phyloP scores from a whole-genome alignment of 805 yeast genomes.

The Candida germanica region DNA sequence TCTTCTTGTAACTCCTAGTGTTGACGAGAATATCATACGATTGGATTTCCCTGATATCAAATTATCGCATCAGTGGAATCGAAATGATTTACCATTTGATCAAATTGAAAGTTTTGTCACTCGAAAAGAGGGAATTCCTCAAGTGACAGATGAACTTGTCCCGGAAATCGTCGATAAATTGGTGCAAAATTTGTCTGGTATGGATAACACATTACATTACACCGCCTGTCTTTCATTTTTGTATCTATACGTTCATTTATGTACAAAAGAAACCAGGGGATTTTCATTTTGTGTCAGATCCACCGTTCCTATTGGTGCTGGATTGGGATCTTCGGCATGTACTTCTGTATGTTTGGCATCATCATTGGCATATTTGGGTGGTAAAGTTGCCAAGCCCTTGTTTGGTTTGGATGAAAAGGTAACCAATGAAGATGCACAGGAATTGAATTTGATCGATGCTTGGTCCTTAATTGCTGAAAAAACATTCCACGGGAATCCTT shows the following conservation, averaged over 20 bases:
- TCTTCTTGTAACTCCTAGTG: slow-evolving; percentile 55
- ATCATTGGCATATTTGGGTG: slow-evolving; percentile 63
- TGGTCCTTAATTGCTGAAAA: slow-evolving; percentile 95
- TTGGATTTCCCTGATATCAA: slow-evolving; percentile 84
- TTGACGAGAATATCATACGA: slow-evolving; percentile 40
- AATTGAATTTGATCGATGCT: slow-evolving; percentile 62
- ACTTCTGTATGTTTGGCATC: slow-evolving; percentile 80
- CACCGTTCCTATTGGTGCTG: slow-evolving; percentile 93
- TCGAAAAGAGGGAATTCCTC: slow-evolving; percentile 21
- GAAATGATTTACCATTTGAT: slow-evolving; percentile 60
- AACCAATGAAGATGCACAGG: slow-evolving; percentile 30
- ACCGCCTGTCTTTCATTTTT: slow-evolving; percentile 81
- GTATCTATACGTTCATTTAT: slow-evolving; percentile 65
- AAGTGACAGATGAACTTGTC: slow-evolving; percentile 51
- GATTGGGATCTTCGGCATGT: slow-evolving; percentile 92
- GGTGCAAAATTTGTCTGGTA: slow-evolving; percentile 39
- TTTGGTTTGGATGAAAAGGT: slow-evolving; percentile 30
- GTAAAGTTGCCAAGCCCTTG: slow-evolving; percentile 44
- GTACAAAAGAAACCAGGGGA: slow-evolving; percentile 47
- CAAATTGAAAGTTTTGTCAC: slow-evolving; percentile 20
- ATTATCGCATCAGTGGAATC: slow-evolving; percentile 62
- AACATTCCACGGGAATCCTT: slow-evolving; percentile 94
- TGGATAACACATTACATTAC: slow-evolving; percentile 59
- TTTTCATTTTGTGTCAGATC: slow-evolving; percentile 67
- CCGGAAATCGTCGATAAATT: slow-evolving; percentile 55